These are phyloP conservation scores for Thymus mandschuricus DNA, from an alignment of 257 asterid species.

Conservation along the genomic window DNA sequence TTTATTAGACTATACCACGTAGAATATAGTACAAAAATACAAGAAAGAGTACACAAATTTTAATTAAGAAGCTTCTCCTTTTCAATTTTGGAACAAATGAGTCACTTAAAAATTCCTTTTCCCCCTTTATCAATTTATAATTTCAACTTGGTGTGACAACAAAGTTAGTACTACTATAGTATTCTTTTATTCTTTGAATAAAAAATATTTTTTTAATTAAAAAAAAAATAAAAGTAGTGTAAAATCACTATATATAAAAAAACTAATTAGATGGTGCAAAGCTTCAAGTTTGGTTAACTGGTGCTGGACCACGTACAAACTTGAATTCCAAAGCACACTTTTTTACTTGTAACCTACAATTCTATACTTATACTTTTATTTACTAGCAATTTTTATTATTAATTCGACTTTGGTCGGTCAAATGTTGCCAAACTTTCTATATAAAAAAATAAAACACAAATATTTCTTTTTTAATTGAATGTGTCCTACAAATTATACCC, in stretches of 20 bases:
- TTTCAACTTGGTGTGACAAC: not conserved
- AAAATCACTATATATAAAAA: constrained; percentile 6
- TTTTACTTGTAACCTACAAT: constrained; percentile 33
- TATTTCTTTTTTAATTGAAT: constrained; percentile 1
- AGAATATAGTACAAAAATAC: not conserved
- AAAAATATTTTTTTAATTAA: not conserved
- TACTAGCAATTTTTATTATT: not conserved
- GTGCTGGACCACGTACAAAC: constrained; percentile 46
- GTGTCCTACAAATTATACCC: not conserved
- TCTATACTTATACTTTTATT: not conserved
- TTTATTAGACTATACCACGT: not conserved
- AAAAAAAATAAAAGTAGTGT: not conserved
- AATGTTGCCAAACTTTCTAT: constrained; percentile 26
- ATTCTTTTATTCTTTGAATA: not conserved
- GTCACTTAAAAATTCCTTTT: not conserved
- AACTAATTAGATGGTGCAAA: constrained; percentile 10
- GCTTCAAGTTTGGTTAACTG: constrained; percentile 46
- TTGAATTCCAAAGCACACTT: constrained; percentile 35
- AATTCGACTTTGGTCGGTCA: constrained; percentile 31
- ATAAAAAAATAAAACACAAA: not conserved
- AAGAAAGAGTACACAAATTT: too few species aligned
- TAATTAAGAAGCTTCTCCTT: not conserved
- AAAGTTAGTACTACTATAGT: not conserved
- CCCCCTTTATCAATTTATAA: not conserved
- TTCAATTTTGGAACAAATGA: not conserved